These are phyloP conservation scores for Misopates orontium DNA, from an alignment of 257 asterid genomes.

Conservation along the genomic window DNA sequence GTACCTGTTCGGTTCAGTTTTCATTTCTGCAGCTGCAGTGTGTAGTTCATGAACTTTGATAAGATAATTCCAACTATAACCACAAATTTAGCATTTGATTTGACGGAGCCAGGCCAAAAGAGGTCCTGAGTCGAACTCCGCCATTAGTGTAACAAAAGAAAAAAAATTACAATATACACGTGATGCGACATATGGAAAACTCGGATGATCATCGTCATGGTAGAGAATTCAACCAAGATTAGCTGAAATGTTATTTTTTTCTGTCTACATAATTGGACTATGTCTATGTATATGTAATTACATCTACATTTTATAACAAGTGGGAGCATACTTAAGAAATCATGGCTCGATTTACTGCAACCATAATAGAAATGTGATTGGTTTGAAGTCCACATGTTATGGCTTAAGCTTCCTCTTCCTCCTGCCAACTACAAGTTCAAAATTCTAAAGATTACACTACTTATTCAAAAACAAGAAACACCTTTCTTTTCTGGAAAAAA, in stretches of 20 bases:
- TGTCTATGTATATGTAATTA: too few species aligned
- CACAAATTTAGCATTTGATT: neutral
- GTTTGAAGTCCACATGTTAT: conserved; percentile 52
- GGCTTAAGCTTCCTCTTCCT: conserved; percentile 41
- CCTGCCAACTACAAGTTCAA: conserved; percentile 48
- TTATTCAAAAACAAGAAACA: neutral
- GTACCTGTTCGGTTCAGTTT: conserved; percentile 45
- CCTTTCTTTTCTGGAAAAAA: too few species aligned
- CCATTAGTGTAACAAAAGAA: too few species aligned
- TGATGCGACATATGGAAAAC: too few species aligned
- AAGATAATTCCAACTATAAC: neutral
- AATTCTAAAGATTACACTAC: neutral
- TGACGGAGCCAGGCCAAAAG: too few species aligned
- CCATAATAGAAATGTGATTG: conserved; percentile 49
- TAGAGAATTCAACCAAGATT: neutral
- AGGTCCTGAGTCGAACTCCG: too few species aligned
- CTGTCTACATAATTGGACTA: too few species aligned
- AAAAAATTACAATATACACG: too few species aligned
- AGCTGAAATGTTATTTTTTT: neutral
- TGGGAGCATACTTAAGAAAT: conserved; percentile 40
- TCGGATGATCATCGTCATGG: neutral
- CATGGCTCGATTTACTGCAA: conserved; percentile 56
- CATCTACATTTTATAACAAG: conserved; percentile 6
- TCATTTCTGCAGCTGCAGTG: conserved; percentile 44
- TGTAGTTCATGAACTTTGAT: conserved; percentile 3